phyloP scores from a whole-genome alignment of 768 basidiomycete genomes.

The Stropharia rugosoannulata region DNA sequence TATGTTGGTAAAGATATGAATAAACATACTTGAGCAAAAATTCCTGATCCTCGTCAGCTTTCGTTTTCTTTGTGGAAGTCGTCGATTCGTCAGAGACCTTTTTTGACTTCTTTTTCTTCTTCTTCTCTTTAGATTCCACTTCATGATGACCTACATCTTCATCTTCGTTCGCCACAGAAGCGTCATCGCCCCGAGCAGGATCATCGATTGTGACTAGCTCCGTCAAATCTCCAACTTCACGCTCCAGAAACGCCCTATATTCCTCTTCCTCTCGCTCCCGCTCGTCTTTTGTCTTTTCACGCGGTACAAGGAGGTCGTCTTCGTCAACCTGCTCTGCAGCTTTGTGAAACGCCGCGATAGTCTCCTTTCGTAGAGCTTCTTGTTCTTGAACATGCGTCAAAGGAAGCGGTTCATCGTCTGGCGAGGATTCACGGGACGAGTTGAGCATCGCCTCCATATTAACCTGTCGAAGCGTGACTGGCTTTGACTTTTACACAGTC shows the following conservation, averaged over 20 bases:
- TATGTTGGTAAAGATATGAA: background rate
- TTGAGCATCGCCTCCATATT: conserved; percentile 63
- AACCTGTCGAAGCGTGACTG: conserved; percentile 73
- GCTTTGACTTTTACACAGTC: conserved; percentile 52
- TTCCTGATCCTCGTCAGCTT: conserved; percentile 74
- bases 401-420: conserved; percentile 28
- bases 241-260: conserved; percentile 78
- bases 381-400: conserved; percentile 83
- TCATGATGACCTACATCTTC: conserved; percentile 28
- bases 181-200: conserved; percentile 22
- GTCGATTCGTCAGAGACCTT: conserved; percentile 12
- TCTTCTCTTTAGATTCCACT: conserved; percentile 47
- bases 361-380: conserved; percentile 70
- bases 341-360: conserved; percentile 78
- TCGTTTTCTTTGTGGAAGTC: conserved; percentile 21
- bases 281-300: conserved; percentile 80
- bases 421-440: conserved; percentile 59
- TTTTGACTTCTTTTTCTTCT: conserved; percentile 31
- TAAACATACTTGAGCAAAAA: conserved; percentile 82
- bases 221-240: conserved; percentile 78
- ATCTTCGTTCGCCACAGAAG: conserved; percentile 7
- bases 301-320: conserved; percentile 68
- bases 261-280: conserved; percentile 78
- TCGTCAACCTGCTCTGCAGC: conserved; percentile 43
- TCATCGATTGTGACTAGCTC: conserved; percentile 62